These are phyloP conservation scores for Aurantiochytrium sp. DNA, from an alignment of 108 stramenopile genomes.

Conservation along the genomic window DNA sequence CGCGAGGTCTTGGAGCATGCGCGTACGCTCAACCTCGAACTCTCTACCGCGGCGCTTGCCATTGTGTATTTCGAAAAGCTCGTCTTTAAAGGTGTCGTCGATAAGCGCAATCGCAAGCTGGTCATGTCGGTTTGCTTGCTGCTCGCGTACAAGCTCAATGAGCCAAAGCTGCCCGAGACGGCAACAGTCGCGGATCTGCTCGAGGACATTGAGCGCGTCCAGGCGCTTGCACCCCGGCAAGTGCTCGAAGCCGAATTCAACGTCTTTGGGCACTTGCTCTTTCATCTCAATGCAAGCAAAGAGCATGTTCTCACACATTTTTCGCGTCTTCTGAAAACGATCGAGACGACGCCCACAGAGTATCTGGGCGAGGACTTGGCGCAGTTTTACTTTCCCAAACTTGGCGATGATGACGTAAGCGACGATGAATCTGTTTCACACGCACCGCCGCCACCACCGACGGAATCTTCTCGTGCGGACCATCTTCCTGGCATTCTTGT, in stretches of 20 bases:
- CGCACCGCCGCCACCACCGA: neutral
- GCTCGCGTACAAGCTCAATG: slow-evolving; percentile 1
- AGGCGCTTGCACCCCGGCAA: neutral
- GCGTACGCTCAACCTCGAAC: neutral
- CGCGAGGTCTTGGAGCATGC: neutral
- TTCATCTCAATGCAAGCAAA: neutral
- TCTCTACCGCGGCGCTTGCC: neutral
- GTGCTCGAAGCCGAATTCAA: neutral
- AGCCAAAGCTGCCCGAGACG: neutral
- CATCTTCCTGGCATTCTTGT: neutral
- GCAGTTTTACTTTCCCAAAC: neutral
- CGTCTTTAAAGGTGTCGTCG: slow-evolving; percentile 1
- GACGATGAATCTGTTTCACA: neutral
- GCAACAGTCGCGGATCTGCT: neutral
- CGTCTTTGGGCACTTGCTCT: slow-evolving; percentile 15
- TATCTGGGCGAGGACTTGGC: slow-evolving; percentile 10
- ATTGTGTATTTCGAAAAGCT: slow-evolving; percentile 16
- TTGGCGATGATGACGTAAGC: neutral
- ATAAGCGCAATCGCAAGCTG: neutral
- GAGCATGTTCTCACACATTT: neutral
- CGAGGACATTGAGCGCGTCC: neutral
- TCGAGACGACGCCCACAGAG: neutral
- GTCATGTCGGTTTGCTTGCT: slow-evolving; percentile 5
- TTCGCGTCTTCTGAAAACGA: neutral
- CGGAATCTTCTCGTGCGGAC: neutral